phyloP scores from a whole-genome alignment of 1,139 yeast species.

The Yamadazyma atlantica region DNA sequence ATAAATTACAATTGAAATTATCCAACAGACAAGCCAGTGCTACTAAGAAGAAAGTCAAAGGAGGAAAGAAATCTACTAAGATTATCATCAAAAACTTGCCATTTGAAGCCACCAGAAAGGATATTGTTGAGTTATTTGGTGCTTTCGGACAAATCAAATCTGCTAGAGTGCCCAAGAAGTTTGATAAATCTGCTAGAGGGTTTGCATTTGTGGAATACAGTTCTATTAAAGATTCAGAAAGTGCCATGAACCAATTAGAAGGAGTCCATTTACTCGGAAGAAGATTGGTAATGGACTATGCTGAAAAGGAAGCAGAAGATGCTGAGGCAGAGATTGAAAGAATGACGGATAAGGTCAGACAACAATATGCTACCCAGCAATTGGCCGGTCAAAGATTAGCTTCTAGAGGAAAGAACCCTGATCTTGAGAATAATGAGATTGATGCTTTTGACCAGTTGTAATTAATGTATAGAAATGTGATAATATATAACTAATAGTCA shows the following conservation, averaged over 20 bases:
- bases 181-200: conserved; percentile 93
- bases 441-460: conserved; percentile 1
- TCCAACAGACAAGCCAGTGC: conserved; percentile 67
- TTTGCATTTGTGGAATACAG: conserved; percentile 95
- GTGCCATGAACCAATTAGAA: conserved; percentile 90
- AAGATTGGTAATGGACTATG: conserved; percentile 92
- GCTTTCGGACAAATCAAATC: conserved; percentile 94
- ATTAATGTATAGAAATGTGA: conserved; percentile 1
- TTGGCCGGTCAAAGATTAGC: conserved; percentile 67
- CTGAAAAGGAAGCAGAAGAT: conserved; percentile 75
- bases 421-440: conserved; percentile 53
- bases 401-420: conserved; percentile 75
- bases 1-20: conserved; percentile 81
- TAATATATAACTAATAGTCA: too few relatives aligned
- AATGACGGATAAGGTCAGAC: conserved; percentile 83
- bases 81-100: conserved; percentile 95
- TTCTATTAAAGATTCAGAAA: conserved; percentile 87
- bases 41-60: conserved; percentile 31
- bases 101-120: conserved; percentile 92
- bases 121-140: conserved; percentile 84
- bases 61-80: conserved; percentile 51
- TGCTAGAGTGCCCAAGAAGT: conserved; percentile 94
- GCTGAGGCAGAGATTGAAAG: conserved; percentile 89
- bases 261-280: conserved; percentile 98
- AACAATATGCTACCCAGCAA: conserved; percentile 77